These are phyloP conservation scores for Suaeda aralocaspica DNA, from an alignment of 148 eudicot species.

Conservation along the genomic window DNA sequence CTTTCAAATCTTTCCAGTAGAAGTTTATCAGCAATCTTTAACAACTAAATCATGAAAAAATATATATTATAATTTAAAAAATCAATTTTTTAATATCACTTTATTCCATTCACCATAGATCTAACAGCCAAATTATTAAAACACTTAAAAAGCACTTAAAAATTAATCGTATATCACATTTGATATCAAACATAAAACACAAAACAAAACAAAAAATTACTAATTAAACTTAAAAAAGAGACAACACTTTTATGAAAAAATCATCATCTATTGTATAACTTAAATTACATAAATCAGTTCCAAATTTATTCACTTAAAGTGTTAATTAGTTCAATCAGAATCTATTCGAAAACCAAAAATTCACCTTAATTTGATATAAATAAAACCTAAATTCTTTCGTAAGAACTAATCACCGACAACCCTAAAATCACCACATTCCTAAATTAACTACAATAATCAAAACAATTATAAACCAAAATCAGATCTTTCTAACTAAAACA, in stretches of 20 bases:
- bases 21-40: no score
- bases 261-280: no score
- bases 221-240: not conserved
- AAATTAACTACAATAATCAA: not conserved
- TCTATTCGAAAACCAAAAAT: not conserved
- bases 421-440: no score
- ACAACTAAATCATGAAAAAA: constrained; percentile 9
- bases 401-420: constrained; percentile 1
- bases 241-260: no score
- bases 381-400: not conserved
- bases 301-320: constrained; percentile 1
- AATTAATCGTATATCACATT: not conserved
- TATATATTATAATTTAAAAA: no score
- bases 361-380: not conserved
- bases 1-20: no score
- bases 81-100: not conserved
- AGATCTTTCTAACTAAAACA: constrained; percentile 12
- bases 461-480: constrained; percentile 3
- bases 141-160: not conserved
- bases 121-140: not conserved
- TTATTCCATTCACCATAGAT: no score
- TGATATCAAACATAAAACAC: constrained; percentile 5
- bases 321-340: constrained; percentile 11
- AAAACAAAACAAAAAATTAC: not conserved
- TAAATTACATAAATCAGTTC: no score